These are phyloP conservation scores for Verticillium albo-atrum DNA, from an alignment of 2,329 filamentous ascomycete genomes.

Conservation along the genomic window DNA sequence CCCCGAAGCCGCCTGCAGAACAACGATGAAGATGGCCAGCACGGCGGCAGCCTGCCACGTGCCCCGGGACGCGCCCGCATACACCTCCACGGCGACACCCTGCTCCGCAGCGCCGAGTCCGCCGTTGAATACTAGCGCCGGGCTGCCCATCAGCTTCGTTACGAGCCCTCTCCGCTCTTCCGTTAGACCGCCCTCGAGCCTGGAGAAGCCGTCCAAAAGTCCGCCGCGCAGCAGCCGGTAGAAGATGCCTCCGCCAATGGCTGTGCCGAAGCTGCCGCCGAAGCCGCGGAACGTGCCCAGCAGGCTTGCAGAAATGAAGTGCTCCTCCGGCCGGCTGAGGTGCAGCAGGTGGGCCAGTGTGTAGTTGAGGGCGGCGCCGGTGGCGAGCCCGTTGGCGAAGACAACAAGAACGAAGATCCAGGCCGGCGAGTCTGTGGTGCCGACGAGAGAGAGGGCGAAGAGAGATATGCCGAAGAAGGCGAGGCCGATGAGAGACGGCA, in stretches of 20 bases:
- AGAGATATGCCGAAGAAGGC: slow-evolving; percentile 58
- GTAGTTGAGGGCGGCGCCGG: slow-evolving; percentile 74
- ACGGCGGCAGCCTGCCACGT: slow-evolving; percentile 44
- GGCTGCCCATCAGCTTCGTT: slow-evolving; percentile 44
- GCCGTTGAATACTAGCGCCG: slow-evolving; percentile 42
- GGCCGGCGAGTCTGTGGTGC: slow-evolving; percentile 45
- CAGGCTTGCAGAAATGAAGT: slow-evolving; percentile 73
- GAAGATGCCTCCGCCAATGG: slow-evolving; percentile 75
- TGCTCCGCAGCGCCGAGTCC: slow-evolving; percentile 35
- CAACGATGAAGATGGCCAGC: slow-evolving; percentile 36
- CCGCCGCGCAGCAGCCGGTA: slow-evolving; percentile 52
- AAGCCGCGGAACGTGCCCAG: slow-evolving; percentile 78
- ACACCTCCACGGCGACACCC: slow-evolving; percentile 40
- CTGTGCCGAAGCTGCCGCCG: slow-evolving; percentile 73
- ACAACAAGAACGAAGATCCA: slow-evolving; percentile 54
- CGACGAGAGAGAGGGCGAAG: slow-evolving; percentile 49
- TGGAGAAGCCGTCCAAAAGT: slow-evolving; percentile 53
- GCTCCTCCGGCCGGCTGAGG: slow-evolving; percentile 59
- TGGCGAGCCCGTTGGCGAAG: slow-evolving; percentile 67
- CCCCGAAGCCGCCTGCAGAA: slow-evolving; percentile 46
- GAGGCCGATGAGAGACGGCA: slow-evolving; percentile 56
- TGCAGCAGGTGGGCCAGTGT: slow-evolving; percentile 76
- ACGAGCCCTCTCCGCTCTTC: slow-evolving; percentile 34
- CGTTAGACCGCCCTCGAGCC: slow-evolving; percentile 35
- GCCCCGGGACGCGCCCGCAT: slow-evolving; percentile 37